phyloP scores from a whole-genome alignment of 129 eudicot genomes.

The Glebionis coronaria region DNA sequence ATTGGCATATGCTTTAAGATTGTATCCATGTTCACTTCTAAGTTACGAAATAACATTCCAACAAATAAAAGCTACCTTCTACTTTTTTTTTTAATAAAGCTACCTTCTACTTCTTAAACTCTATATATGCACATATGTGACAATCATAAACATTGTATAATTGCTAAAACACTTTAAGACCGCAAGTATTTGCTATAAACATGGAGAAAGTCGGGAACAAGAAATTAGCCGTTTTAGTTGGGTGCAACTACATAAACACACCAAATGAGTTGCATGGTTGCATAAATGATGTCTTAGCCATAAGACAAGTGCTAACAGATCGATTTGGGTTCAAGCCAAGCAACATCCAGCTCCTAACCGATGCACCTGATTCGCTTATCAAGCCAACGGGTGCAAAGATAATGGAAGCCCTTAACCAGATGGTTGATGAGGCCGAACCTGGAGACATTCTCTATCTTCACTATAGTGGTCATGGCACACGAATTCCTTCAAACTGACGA shows the following conservation, averaged over 20 bases:
- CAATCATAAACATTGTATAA: too few relatives aligned
- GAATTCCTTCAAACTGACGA: constrained; percentile 43
- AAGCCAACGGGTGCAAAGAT: too few relatives aligned
- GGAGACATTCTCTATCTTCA: constrained; percentile 81
- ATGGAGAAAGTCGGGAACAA: constrained; percentile 47
- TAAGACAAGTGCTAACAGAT: constrained; percentile 43
- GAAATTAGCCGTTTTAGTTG: constrained; percentile 71
- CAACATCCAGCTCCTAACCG: too few relatives aligned
- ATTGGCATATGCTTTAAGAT: too few relatives aligned
- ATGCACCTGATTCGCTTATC: too few relatives aligned
- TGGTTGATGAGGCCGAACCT: constrained; percentile 57
- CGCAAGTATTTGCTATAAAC: neutral
- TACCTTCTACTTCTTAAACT: too few relatives aligned
- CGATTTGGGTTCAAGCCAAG: constrained; percentile 63
- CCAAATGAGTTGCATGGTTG: too few relatives aligned
- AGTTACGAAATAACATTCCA: constrained; percentile 25
- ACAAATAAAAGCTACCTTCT: constrained; percentile 24
- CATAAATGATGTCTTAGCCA: constrained; percentile 82
- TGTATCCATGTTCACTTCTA: constrained; percentile 29
- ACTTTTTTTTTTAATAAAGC: too few relatives aligned
- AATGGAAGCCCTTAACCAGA: too few relatives aligned
- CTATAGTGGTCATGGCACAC: constrained; percentile 63
- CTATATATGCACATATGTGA: too few relatives aligned
- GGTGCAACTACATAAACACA: constrained; percentile 87
- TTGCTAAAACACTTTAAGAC: neutral